Base-by-base conservation (phyloP, 2,329 filamentous ascomycete species). In the Aaosphaeria pasadenensis region DNA sequence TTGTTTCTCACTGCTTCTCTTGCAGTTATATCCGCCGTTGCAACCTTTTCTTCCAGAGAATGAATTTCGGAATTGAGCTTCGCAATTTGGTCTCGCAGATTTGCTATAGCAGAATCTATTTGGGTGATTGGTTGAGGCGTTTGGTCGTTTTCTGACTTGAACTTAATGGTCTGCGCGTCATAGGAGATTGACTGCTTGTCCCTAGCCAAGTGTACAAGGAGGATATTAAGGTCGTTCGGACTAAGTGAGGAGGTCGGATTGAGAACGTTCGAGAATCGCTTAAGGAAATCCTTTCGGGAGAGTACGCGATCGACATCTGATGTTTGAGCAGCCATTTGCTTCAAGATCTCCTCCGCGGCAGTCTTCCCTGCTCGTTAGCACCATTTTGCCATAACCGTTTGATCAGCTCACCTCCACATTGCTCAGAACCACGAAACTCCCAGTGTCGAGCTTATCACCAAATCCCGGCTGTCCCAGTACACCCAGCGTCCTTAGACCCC, bases 71-170 rank as follows among this genome's bases (percentile, higher is more conserved):
- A 74, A 44, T 78, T 80, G 36, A 97, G 78, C 1, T 84, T 77
- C 6, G 79, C 71, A 11, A 90, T 86, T 51, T 96, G 84, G 17
- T 85, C 81, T 52, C 87, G 85, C 11, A 99, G 78, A 44, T 87
- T 86, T 1, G 91, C 91, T 53, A 96, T 89, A 1, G 89, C 87
- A 4, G 77, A 75, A 71, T 99, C 94, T 59, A 95, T 87, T 48
- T 85, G 76, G 1, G 88, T 88, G 54, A 97, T 86, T 1, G 76
- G 70, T 3, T 76, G 74, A 0, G 79, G 66, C 0, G 71, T 71
- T 4, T 53, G 42, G 13, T 67, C 63, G 42, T 58, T 62, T 42
- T 61, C 55, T 5, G 59, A 42, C 58, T 82, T 86, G 67, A 97
- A 85, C 65, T 88, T 91, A 57, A 99, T 68, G 3, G 72, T 72